Evolutionary conservation across 2,329 filamentous ascomycete genomes (phyloP).

Genomic region (Grosmannia clavigera): DNA sequence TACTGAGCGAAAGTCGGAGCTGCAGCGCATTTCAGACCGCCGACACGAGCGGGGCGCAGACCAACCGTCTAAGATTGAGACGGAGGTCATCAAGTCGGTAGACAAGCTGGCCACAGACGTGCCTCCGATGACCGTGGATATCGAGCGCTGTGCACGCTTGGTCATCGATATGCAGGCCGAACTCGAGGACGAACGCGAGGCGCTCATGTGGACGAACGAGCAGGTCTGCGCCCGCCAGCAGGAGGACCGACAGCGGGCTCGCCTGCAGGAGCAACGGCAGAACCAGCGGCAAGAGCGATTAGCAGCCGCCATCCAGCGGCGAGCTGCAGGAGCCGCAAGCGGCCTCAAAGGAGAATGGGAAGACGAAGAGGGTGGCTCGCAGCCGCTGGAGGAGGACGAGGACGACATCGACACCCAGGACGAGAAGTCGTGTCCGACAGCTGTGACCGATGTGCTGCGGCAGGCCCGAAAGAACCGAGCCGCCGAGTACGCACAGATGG

Average conservation of each 20-base stretch:
- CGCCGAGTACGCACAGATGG: slow-evolving; percentile 29
- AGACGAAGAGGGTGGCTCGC: neutral
- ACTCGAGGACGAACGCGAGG: slow-evolving; percentile 33
- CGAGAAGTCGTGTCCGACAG: slow-evolving; percentile 9
- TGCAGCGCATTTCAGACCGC: slow-evolving; percentile 21
- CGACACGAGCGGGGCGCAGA: slow-evolving; percentile 19
- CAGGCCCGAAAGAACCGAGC: slow-evolving; percentile 24
- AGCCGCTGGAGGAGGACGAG: slow-evolving; percentile 12
- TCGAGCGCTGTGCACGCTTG: slow-evolving; percentile 33
- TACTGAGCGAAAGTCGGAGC: slow-evolving; percentile 21
- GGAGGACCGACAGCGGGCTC: slow-evolving; percentile 8
- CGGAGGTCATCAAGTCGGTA: slow-evolving; percentile 23
- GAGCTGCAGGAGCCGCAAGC: slow-evolving; percentile 7
- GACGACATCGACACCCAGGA: slow-evolving; percentile 9
- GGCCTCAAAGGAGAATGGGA: slow-evolving; percentile 8
- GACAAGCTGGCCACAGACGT: slow-evolving; percentile 26
- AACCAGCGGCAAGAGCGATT: neutral
- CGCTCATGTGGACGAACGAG: slow-evolving; percentile 24
- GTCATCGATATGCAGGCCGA: slow-evolving; percentile 37
- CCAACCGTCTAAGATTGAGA: slow-evolving; percentile 12
- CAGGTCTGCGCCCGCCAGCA: slow-evolving; percentile 15
- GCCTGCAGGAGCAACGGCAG: neutral
- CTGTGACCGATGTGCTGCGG: slow-evolving; percentile 23
- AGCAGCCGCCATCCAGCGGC: slow-evolving; percentile 1
- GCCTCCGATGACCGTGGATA: slow-evolving; percentile 27